These are phyloP conservation scores for Daedalea quercina DNA, from an alignment of 768 basidiomycete genomes.

Conservation along the genomic window DNA sequence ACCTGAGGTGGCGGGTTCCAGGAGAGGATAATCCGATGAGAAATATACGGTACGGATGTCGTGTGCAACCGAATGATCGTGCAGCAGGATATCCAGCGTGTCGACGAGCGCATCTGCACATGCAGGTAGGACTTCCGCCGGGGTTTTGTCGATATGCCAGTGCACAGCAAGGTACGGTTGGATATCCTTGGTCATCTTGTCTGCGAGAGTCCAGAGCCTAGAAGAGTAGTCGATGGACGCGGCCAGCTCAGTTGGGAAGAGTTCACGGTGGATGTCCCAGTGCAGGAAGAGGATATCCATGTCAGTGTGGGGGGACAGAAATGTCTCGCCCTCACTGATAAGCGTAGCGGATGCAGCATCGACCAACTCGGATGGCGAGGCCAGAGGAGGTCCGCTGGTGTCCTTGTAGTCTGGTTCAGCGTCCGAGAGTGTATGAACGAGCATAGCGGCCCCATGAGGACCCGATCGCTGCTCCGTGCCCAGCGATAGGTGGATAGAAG, in stretches of 20 bases:
- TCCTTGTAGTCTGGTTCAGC: neutral
- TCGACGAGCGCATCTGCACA: conserved; percentile 47
- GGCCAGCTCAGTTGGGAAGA: conserved; percentile 27
- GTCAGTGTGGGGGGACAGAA: neutral
- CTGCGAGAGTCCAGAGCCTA: conserved; percentile 34
- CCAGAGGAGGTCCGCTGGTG: neutral
- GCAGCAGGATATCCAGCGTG: conserved; percentile 24
- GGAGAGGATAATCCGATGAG: conserved; percentile 45
- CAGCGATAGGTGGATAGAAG: neutral
- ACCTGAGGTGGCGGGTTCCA: neutral
- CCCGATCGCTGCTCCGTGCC: neutral
- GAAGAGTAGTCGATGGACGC: conserved; percentile 37
- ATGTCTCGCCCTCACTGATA: neutral
- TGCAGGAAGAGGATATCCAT: conserved; percentile 44
- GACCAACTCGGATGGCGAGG: neutral
- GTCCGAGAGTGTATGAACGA: neutral
- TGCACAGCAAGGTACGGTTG: conserved; percentile 43
- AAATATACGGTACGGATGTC: conserved; percentile 42
- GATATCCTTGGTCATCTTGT: conserved; percentile 26
- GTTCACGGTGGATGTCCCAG: conserved; percentile 44
- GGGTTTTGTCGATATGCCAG: conserved; percentile 52
- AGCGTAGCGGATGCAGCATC: neutral
- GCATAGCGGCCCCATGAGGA: neutral
- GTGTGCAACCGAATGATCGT: conserved; percentile 18
- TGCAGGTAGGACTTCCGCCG: conserved; percentile 31